phyloP scores from a whole-genome alignment of 2,329 filamentous ascomycete species.

The Penicillium decumbens region DNA sequence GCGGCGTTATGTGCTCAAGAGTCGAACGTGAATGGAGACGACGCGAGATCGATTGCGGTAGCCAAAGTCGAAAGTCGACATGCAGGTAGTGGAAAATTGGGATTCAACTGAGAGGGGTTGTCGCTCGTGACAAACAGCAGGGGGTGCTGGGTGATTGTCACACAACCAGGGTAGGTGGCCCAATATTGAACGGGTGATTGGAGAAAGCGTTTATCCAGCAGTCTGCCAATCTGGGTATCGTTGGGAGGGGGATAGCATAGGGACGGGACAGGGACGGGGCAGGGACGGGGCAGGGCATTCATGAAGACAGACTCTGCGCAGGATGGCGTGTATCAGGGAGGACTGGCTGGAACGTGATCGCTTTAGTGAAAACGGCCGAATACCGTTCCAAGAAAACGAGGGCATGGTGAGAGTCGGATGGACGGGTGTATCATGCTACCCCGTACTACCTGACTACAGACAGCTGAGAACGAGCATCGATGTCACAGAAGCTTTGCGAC shows the following conservation, averaged over 20 bases:
- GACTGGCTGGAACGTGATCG: conserved; percentile 3
- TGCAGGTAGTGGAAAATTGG: conserved; percentile 11
- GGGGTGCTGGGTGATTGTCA: conserved; percentile 11
- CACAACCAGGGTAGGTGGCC: conserved; percentile 18
- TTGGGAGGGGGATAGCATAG: not conserved
- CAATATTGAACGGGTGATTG: conserved; percentile 16
- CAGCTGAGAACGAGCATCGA: not conserved
- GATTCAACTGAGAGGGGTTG: conserved; percentile 1
- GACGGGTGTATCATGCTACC: not conserved
- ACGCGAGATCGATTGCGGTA: conserved; percentile 1
- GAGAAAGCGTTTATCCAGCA: not conserved
- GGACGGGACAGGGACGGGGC: not conserved
- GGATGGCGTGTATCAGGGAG: conserved; percentile 1
- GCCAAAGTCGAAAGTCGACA: conserved; percentile 7
- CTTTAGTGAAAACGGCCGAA: not conserved
- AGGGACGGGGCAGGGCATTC: not conserved
- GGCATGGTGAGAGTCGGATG: not conserved
- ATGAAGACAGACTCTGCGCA: conserved; percentile 5
- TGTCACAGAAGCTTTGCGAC: not conserved
- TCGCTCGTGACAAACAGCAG: conserved; percentile 7
- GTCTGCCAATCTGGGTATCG: conserved; percentile 5
- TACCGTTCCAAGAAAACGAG: not conserved
- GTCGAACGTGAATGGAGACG: conserved; percentile 1
- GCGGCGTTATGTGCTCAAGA: conserved; percentile 7
- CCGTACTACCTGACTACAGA: not conserved